phyloP scores from a whole-genome alignment of 1,284 basidiomycete genomes.

The Fomitopsis schrenkii region DNA sequence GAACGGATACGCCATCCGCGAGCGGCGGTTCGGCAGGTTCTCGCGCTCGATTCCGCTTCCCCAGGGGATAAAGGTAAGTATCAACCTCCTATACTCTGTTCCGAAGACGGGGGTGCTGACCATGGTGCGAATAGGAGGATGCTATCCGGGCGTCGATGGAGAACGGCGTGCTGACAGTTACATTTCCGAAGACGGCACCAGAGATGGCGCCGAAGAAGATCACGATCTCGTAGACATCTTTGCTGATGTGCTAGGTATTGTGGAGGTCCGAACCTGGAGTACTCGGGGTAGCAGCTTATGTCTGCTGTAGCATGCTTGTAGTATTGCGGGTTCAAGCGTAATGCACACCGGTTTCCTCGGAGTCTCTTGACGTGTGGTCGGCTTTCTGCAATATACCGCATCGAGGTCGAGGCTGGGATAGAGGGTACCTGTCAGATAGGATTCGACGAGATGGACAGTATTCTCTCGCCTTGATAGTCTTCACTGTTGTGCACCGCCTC shows the following conservation, averaged over 20 bases:
- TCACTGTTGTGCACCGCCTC: no score
- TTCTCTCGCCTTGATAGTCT: no score
- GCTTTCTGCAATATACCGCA: no score
- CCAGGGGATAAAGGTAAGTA: conserved; percentile 37
- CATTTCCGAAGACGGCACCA: conserved; percentile 35
- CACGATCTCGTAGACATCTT: conserved; percentile 20
- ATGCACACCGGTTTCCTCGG: neutral
- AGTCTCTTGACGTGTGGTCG: no score
- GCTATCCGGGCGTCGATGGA: conserved; percentile 40
- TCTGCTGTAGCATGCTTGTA: neutral
- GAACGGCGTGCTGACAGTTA: conserved; percentile 36
- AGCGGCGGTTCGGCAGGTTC: conserved; percentile 41
- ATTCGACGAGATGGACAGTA: no score
- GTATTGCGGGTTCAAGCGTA: conserved; percentile 2
- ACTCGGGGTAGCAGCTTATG: neutral
- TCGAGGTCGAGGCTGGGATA: no score
- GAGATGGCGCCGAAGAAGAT: conserved; percentile 29
- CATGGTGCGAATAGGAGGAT: conserved; percentile 9
- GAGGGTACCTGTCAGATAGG: no score
- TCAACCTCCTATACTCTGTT: neutral
- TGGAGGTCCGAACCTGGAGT: neutral
- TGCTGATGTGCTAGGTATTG: no score
- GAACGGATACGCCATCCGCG: conserved; percentile 40
- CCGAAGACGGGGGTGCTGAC: neutral
- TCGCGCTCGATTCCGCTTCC: conserved; percentile 36